A percentile compares a stretch with the other conserved stretches of the same genome.
Conservation (phyloP, 805 yeast species). For the Teunomyces pallodes region DNA sequence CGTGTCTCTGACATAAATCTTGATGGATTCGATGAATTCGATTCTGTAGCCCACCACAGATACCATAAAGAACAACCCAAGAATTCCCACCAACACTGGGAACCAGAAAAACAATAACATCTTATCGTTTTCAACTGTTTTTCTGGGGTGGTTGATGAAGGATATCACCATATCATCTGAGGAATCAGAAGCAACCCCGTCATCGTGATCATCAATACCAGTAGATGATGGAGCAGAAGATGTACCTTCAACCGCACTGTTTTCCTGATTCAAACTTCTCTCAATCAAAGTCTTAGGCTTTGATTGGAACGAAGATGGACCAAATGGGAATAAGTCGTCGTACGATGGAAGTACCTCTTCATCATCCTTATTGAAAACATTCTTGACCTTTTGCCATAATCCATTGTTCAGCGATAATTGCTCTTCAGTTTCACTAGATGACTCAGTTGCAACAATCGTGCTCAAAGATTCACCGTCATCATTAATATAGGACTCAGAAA, state of each 20-base stretch:
- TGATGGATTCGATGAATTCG: conserved; percentile 33
- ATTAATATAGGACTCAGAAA: not conserved
- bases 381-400: conserved; percentile 44
- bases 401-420: conserved; percentile 13
- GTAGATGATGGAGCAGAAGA: not conserved
- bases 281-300: conserved; percentile 37
- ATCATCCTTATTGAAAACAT: conserved; percentile 36
- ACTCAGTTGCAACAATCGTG: not conserved
- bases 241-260: conserved; percentile 2
- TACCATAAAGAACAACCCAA: conserved; percentile 47
- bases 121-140: conserved; percentile 65
- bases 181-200: conserved; percentile 38
- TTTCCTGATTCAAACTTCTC: conserved; percentile 25
- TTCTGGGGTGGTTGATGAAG: conserved; percentile 44
- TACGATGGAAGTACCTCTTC: conserved; percentile 57
- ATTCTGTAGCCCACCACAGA: conserved; percentile 40
- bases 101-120: conserved; percentile 90
- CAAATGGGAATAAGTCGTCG: conserved; percentile 71
- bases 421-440: not conserved
- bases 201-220: conserved; percentile 20
- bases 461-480: not conserved
- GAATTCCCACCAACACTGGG: conserved; percentile 63
- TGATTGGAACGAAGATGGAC: conserved; percentile 17
- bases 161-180: conserved; percentile 44
- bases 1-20: conserved; percentile 32